Evolutionary conservation across 148 eudicot species (phyloP).

Genomic region (Euryodendron excelsum): DNA sequence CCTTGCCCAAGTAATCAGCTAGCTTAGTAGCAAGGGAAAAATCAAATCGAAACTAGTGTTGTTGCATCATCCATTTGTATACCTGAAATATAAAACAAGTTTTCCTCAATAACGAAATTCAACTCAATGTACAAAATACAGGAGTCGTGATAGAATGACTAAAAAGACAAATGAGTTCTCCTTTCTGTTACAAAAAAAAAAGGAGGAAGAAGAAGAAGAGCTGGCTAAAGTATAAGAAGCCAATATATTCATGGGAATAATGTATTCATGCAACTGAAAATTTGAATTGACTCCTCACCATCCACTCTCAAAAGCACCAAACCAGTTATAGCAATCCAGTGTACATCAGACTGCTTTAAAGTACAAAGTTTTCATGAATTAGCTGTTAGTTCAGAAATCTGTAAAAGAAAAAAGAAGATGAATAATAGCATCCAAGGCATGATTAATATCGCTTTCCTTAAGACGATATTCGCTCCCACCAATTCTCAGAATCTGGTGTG

Average conservation of each 20-base stretch:
- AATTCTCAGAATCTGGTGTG: too few species aligned
- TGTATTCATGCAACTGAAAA: background rate
- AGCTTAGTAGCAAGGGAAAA: constrained; percentile 83
- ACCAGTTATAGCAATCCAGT: background rate
- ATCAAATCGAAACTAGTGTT: constrained; percentile 86
- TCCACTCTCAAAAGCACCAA: too few species aligned
- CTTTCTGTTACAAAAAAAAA: background rate
- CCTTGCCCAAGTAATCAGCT: constrained; percentile 87
- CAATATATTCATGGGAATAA: background rate
- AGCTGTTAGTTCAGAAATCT: too few species aligned
- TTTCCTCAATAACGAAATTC: background rate
- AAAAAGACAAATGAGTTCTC: background rate
- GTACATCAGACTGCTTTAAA: too few species aligned
- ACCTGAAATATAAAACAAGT: constrained; percentile 43
- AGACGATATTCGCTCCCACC: too few species aligned
- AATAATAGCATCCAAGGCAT: too few species aligned
- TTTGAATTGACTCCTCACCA: too few species aligned
- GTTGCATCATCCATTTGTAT: constrained; percentile 91
- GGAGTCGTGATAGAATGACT: background rate
- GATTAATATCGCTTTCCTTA: too few species aligned
- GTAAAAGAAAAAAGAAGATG: too few species aligned
- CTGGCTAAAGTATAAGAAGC: background rate
- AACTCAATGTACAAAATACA: background rate
- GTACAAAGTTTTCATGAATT: too few species aligned
- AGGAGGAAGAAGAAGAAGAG: too few species aligned